Conservation (phyloP, 306 rosid genomes). For the Begonia masoniana region DNA sequence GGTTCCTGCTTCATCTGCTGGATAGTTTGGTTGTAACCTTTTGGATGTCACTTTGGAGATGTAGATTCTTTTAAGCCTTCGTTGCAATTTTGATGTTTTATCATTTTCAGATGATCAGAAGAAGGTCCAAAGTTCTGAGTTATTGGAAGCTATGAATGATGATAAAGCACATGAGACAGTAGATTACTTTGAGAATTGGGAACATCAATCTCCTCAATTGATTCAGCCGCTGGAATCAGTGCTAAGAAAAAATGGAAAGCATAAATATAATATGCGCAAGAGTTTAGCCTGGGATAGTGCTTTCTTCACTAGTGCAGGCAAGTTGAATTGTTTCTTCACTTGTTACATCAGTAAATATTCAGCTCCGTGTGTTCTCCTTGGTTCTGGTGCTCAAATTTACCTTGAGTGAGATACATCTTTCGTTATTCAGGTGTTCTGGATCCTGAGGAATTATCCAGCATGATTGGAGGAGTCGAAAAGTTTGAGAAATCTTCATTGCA, state of each 20-base stretch:
- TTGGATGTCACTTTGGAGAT: no score
- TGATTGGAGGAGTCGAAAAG: conserved; percentile 62
- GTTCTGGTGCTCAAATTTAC: background rate
- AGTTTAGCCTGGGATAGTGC: conserved; percentile 97
- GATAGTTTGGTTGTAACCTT: no score
- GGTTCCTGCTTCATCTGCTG: no score
- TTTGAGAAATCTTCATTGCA: conserved; percentile 36
- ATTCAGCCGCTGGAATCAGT: conserved; percentile 29
- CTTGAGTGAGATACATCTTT: conserved; percentile 7
- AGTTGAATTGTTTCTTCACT: conserved; percentile 1
- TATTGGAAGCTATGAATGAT: conserved; percentile 27
- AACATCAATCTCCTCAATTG: conserved; percentile 25
- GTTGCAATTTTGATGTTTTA: background rate
- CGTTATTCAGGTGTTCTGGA: conserved; percentile 72
- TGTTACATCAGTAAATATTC: background rate
- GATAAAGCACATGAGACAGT: conserved; percentile 12
- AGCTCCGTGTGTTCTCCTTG: background rate
- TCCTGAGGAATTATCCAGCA: conserved; percentile 69
- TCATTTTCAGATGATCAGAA: conserved; percentile 31
- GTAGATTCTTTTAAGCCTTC: background rate
- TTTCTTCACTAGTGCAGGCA: conserved; percentile 89
- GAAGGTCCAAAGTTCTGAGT: conserved; percentile 9
- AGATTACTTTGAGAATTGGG: conserved; percentile 28
- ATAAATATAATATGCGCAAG: conserved; percentile 64
- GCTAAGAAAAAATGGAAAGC: conserved; percentile 34